Evolutionary conservation across 345 rosid genomes (phyloP).

Genomic region (Eucalyptus viminalis): DNA sequence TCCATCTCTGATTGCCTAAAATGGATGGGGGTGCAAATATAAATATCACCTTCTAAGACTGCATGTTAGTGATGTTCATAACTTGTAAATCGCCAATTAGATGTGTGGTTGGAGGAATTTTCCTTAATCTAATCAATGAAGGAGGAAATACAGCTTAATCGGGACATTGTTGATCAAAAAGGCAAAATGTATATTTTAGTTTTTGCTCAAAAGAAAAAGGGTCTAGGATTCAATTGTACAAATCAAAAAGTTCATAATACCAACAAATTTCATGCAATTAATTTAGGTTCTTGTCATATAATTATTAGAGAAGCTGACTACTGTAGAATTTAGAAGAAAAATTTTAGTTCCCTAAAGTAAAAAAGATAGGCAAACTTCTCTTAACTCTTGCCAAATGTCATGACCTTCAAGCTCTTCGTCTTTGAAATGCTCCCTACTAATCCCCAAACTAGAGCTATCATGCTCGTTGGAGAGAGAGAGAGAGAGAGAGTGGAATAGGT

Average conservation of each 20-base stretch:
- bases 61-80: rapidly evolving
- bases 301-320: not conserved
- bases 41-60: not conserved
- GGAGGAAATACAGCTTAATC: not conserved
- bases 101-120: not conserved
- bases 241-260: not conserved
- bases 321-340: too few relatives aligned
- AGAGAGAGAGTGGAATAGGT: rapidly evolving
- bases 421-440: not conserved
- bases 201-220: not conserved
- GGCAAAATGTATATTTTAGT: not conserved
- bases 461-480: not conserved
- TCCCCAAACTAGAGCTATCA: not conserved
- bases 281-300: not conserved
- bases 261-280: not conserved
- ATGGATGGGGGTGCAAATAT: not conserved
- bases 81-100: not conserved
- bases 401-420: not conserved
- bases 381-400: not conserved
- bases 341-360: too few relatives aligned
- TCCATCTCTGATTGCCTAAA: rapidly evolving
- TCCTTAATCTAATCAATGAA: not conserved
- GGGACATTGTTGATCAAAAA: not conserved
- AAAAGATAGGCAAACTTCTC: not conserved
- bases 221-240: not conserved